Evolutionary conservation across 805 yeast species (phyloP).

Genomic region (Yamadazyma nakazawae): DNA sequence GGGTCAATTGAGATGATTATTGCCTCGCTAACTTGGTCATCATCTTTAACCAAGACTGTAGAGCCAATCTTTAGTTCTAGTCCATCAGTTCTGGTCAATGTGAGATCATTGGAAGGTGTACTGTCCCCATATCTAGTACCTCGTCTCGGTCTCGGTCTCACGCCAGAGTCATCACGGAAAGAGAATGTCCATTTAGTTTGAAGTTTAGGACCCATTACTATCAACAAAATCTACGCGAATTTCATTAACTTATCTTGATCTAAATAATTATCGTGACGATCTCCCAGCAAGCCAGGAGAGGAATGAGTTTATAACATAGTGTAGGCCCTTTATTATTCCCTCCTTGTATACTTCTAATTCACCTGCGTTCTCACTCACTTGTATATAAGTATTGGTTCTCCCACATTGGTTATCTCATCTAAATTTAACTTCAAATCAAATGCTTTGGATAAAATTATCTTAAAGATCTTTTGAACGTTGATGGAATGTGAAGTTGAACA

Average conservation of each 20-base stretch:
- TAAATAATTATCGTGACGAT: not conserved
- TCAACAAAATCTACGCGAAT: slow-evolving; percentile 1
- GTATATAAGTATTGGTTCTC: slow-evolving; percentile 89
- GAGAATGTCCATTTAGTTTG: not conserved
- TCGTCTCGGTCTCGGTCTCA: not conserved
- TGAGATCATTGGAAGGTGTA: not conserved
- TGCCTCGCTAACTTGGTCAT: slow-evolving; percentile 19
- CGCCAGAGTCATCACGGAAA: not conserved
- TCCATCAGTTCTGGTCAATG: not conserved
- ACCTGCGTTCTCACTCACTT: slow-evolving; percentile 18
- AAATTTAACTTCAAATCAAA: slow-evolving; percentile 80
- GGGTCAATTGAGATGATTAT: slow-evolving; percentile 49
- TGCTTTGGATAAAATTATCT: slow-evolving; percentile 83
- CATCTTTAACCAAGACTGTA: not conserved
- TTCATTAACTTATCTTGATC: slow-evolving; percentile 2
- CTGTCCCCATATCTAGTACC: not conserved
- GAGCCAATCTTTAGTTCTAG: not conserved
- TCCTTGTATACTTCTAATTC: not conserved
- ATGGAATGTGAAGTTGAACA: slow-evolving; percentile 91
- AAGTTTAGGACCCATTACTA: not conserved
- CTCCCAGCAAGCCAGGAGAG: not conserved
- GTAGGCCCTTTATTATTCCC: not conserved
- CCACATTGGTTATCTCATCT: slow-evolving; percentile 78
- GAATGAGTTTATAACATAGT: not conserved
- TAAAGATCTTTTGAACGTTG: slow-evolving; percentile 90